Evolutionary conservation across 1,284 basidiomycete genomes (phyloP).

Genomic region (Leccinum fuscescens): DNA sequence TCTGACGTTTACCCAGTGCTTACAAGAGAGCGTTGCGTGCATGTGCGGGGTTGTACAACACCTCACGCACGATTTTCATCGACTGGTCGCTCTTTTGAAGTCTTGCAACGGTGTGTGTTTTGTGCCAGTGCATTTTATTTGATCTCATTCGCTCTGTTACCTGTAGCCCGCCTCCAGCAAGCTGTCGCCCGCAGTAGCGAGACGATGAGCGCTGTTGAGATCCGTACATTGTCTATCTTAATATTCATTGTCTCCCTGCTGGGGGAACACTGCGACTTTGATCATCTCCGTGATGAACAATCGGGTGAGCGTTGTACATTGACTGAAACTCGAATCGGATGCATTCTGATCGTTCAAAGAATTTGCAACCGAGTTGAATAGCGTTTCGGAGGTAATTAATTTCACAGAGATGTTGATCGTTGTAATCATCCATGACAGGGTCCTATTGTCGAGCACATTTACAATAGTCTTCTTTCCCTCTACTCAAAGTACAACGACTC

Average conservation of each 20-base stretch:
- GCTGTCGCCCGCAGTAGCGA: conserved; percentile 41
- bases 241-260: conserved; percentile 83
- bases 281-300: conserved; percentile 63
- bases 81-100: conserved; percentile 75
- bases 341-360: conserved; percentile 33
- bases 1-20: conserved; percentile 45
- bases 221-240: conserved; percentile 55
- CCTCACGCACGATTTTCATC: conserved; percentile 82
- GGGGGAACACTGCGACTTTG: conserved; percentile 87
- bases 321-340: no score
- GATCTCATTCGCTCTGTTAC: conserved; percentile 4
- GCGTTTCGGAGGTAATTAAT: conserved; percentile 52
- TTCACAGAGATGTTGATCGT: neutral
- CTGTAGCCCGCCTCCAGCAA: conserved; percentile 55
- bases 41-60: conserved; percentile 83
- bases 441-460: conserved; percentile 82
- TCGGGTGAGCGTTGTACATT: conserved; percentile 40
- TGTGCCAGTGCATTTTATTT: neutral
- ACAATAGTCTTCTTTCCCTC: conserved; percentile 65
- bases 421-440: conserved; percentile 39
- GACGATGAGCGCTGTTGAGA: conserved; percentile 36
- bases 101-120: conserved; percentile 71
- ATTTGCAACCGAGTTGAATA: conserved; percentile 56
- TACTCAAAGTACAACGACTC: conserved; percentile 61
- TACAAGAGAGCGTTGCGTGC: conserved; percentile 91